Base-by-base conservation (phyloP, 2,329 filamentous ascomycete species). In the Biscogniauxia mediterranea region DNA sequence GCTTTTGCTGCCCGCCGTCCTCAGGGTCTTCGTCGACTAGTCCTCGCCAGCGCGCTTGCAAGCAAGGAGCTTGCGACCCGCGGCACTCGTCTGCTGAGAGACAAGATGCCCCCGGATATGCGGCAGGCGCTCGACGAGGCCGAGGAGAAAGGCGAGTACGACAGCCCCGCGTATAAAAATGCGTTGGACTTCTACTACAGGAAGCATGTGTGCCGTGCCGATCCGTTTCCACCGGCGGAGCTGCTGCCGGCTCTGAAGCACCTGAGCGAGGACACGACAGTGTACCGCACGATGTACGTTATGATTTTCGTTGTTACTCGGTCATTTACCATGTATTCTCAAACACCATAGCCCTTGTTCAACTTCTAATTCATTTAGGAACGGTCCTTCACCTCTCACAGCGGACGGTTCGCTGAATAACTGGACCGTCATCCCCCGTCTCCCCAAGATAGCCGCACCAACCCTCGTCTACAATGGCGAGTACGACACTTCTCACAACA, bases 391-490 rank as follows among this genome's bases (percentile, higher is more conserved):
- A 23, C 32, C 63, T 25, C 59, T 64, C 23, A 56, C 61, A n/a
- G 55, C 46, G 38, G 54, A 21, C 25, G 66, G 66, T 28, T 66
- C 67, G 21, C 57, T 68, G 52, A 21, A 51, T 6, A 57, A 38
- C 9, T 68, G 66, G 66, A 68, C 61, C 0, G 57, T 60, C 55
- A 64, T 69, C 9, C 55, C 68, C 1, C 63, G 59, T 25, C 68
- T 70, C 7, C 55, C 59, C 3, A 52, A 66, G 11, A 69, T 71
- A 52, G 66, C 50, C 7, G 66, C 52, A 5, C 61, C 66, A 5
- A 70, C 68, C 9, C 59, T 72, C 7, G 60, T 71, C 25, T 70
- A 68, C 54, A 71, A 69, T 25, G 65, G 66, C 21, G 69, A 70
- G 21, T 67, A 66, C 55, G 68, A 72, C 54, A 72, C 66, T 1